Percentiles rank a stretch among this genome's conserved stretches.
These are phyloP conservation scores for Beauveria bassiana DNA, from an alignment of 2,329 filamentous ascomycete genomes.

Conservation along the genomic window DNA sequence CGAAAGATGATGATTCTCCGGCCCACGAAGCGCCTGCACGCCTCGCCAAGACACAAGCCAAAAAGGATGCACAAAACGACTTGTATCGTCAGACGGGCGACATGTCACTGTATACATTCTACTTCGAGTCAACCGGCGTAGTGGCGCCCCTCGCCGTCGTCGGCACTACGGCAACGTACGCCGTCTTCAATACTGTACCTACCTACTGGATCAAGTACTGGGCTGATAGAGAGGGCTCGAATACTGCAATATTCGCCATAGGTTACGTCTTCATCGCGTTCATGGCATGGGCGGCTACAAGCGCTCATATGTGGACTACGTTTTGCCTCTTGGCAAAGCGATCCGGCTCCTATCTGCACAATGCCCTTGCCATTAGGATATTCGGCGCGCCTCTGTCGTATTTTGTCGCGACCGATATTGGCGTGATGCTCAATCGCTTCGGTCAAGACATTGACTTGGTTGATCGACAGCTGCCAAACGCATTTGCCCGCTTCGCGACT, in stretches of 20 bases:
- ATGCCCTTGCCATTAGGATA: conserved; percentile 11
- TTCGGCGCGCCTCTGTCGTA: conserved; percentile 28
- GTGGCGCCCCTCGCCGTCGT: conserved; percentile 22
- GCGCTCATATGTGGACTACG: conserved; percentile 18
- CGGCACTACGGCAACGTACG: conserved; percentile 18
- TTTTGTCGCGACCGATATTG: conserved; percentile 31
- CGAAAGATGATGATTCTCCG: background rate
- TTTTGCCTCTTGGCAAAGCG: conserved; percentile 27
- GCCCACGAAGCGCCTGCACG: background rate
- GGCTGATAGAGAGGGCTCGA: conserved; percentile 22
- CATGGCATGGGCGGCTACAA: conserved; percentile 22
- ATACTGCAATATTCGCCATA: conserved; percentile 24
- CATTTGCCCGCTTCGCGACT: conserved; percentile 22
- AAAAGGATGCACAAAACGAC: conserved; percentile 4
- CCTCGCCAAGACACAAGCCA: background rate
- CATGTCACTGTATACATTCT: conserved; percentile 29
- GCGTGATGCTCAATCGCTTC: conserved; percentile 34
- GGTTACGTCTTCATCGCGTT: conserved; percentile 32
- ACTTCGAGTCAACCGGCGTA: conserved; percentile 21
- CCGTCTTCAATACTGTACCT: conserved; percentile 29
- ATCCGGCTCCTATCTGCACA: conserved; percentile 25
- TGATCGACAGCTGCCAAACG: conserved; percentile 29
- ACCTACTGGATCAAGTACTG: conserved; percentile 33
- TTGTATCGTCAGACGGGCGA: conserved; percentile 22
- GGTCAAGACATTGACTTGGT: conserved; percentile 33